Conservation (phyloP, 2,329 filamentous ascomycete genomes). For the Cryoendolithus antarcticus region DNA sequence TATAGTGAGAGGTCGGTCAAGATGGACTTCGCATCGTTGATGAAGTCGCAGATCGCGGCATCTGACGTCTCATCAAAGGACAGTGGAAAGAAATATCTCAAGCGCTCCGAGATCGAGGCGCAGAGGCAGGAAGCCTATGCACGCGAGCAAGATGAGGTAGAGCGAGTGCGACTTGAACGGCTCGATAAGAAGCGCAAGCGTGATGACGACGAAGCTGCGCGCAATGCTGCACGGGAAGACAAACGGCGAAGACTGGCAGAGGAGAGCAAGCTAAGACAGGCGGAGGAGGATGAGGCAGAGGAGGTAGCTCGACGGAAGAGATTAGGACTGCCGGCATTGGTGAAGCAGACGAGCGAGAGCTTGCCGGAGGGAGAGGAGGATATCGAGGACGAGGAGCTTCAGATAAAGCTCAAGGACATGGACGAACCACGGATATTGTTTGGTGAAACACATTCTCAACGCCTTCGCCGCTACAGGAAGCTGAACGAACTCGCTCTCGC, state of each 20-base stretch:
- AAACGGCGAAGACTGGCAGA: constrained; percentile 73
- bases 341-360: constrained; percentile 34
- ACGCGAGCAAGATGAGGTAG: constrained; percentile 65
- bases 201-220: constrained; percentile 70
- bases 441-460: constrained; percentile 61
- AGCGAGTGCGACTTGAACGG: constrained; percentile 57
- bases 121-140: constrained; percentile 68
- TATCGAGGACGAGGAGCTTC: constrained; percentile 58
- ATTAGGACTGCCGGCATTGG: constrained; percentile 66
- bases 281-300: constrained; percentile 61
- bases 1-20: constrained; percentile 12
- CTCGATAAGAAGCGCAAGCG: constrained; percentile 70
- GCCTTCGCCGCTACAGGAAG: constrained; percentile 58
- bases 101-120: constrained; percentile 75
- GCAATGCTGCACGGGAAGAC: constrained; percentile 59
- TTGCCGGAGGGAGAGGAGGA: constrained; percentile 39
- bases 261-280: constrained; percentile 56
- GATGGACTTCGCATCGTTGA: constrained; percentile 94
- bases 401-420: constrained; percentile 54
- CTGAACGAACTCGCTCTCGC: constrained; percentile 35
- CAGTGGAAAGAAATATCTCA: constrained; percentile 60
- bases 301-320: constrained; percentile 62
- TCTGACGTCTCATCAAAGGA: constrained; percentile 31
- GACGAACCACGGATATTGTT: constrained; percentile 67
- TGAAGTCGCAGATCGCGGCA: constrained; percentile 74